Base-by-base conservation (phyloP, 768 basidiomycete species). In the Candolleomyces efflorescens region DNA sequence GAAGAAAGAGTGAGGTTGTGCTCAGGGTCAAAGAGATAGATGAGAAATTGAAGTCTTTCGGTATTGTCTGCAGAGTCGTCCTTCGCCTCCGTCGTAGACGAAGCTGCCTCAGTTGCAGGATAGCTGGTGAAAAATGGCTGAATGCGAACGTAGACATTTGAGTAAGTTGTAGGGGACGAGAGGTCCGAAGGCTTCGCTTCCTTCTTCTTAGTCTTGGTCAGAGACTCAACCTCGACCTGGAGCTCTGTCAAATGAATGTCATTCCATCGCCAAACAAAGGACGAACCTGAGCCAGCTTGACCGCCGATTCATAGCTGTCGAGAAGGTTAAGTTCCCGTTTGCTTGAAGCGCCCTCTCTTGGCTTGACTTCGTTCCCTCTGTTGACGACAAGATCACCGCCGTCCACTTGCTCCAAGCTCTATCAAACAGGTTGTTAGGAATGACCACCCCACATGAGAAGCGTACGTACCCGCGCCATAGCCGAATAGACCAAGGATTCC, bases 401-500 rank as follows among this genome's bases (percentile, higher is more conserved):
- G 70, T 95, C 86, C 17, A 96, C 89, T 75, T 97, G 94, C 66
- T 96, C 94, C 83, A 98, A 85, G 61, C 97, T 83, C 94, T 92
- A 62, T 7, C n/a, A 41, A 43, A 59, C 41, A 37, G 39, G 45
- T 38, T 45, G 45, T 39, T 12, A 54, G 53, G 10, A 54, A 49
- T 26, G 23, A 15, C 55, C 54, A 18, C 27, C 27, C 32, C 23
- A 18, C 4, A 5, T 18, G 10, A 32, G 58, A 26, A 22, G 15
- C 45, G 37, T 24, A 37, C 24, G 54, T 62, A 94, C 94, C 70
- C 88, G 82, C 20, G 91, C 75, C 45, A 98, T 77, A 2, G 92
- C 88, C 22, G 88, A 84, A 73, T 97, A 98, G 23, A 94, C 91
- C n/a, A 99, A 81, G 11, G 87, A 82, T 73, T 98, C 96, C 44